Evolutionary conservation across 176 grass and related monocot genomes (phyloP), one percentile per base, ranked within the genome.

Genomic region (Aegilops umbellulata): DNA sequence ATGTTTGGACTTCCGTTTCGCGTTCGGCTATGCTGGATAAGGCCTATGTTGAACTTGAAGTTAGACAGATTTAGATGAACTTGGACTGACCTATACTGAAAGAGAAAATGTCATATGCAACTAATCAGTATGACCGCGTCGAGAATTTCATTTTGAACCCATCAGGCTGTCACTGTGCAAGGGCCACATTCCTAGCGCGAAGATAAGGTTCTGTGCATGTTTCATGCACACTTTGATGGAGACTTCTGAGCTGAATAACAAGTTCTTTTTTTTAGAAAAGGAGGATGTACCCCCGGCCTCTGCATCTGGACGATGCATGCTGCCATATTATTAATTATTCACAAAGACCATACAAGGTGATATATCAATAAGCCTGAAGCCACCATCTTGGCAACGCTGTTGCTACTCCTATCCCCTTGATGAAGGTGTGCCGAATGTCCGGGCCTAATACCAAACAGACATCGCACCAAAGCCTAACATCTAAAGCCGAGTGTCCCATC

Each of bases 231-330:
- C 60, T 63, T 55, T 6, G 60, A 10, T 39, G 24, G 19, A 47
- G 30, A 58, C 41, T 17, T 64, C 41, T 85, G 32, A 85, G 44
- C 61, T 86, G 65, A 92, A 66, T 62, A 90, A 77, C 67, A 44
- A 63, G 74, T 62, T 30, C n/a, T 30, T 30, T 30, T 30, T 30
- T 30, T 30, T 30, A 30, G 29, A 30, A 30, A 30, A 30, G 29
- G 29, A 30, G 29, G 29, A 30, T 30, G 29, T 30, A 30, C 29
- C 29, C 29, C 29, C 29, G 29, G 29, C 29, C 29, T 30, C 29
- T 30, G 29, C 29, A 30, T 30, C 29, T 30, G 29, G 29, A 30
- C 29, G 29, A 30, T 30, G 29, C 29, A 30, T 30, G 29, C 29
- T 3, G 29, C 29, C 29, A 30, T 30, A 30, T 30, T 30, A 30